Base-by-base conservation (phyloP, 2,329 filamentous ascomycete species). In the Xylaria arbuscula region DNA sequence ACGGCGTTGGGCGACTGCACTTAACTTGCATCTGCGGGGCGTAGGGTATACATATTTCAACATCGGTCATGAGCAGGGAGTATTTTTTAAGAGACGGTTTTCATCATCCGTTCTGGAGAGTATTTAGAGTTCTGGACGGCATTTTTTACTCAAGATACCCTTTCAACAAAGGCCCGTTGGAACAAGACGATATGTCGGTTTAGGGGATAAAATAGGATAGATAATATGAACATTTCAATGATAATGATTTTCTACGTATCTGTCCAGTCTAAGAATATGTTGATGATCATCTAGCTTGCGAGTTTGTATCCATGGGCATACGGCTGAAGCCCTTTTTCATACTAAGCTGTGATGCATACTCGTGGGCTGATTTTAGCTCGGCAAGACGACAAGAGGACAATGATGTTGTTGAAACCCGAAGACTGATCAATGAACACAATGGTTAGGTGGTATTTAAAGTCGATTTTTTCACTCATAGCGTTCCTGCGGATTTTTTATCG, bases 121-220 rank as follows among this genome's bases (percentile, higher is more conserved):
- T 38, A 65, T 57, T 32, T 28, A 45, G 42, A 62, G 63, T 51
- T 47, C 58, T 24, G 59, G 11, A 61, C 28, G 9, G 59, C 34
- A 60, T n/a, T 56, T 62, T 60, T 64, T 56, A 59, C 57, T 64
- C 11, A 62, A 73, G 72, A 77, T 77, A 77, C 74, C 75, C 72
- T 77, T 77, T 78, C 76, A 78, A 78, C 76, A 76, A 66, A 75
- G 74, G 73, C 73, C 68, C 65, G 64, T 68, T 68, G 69, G 32
- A 57, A 36, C 28, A 51, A 56, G n/a, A 55, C 19, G 56, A 48
- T 60, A 24, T 40, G 40, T 17, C 10, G 10, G 6, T 24, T 45
- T 22, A 4, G 24, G 17, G 24, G 17, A 50, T 42, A 32, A 22
- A 15, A 54, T 17, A n/a, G 13, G 48, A 24, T 22, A 55, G 42